Percentiles rank a stretch among this genome's conserved stretches.
Evolutionary conservation across 805 yeast species (phyloP).

Genomic region (Candida coquimbonensis): DNA sequence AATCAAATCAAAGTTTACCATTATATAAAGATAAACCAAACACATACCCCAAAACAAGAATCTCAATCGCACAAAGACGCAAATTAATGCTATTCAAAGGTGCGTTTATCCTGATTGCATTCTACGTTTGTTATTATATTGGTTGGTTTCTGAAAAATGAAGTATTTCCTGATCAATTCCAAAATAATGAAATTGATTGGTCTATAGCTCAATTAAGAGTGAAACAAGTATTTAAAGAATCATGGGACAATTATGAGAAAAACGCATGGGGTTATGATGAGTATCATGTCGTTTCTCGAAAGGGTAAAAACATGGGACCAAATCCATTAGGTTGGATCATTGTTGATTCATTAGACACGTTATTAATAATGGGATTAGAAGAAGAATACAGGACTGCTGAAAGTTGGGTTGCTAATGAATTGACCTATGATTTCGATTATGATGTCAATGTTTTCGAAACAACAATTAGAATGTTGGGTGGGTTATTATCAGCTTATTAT

Average conservation of each 20-base stretch:
- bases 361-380: constrained; percentile 59
- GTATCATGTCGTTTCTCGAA: constrained; percentile 58
- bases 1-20: constrained; percentile 28
- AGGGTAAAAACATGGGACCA: constrained; percentile 69
- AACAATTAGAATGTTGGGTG: constrained; percentile 93
- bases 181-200: constrained; percentile 31
- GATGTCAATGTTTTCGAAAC: constrained; percentile 85
- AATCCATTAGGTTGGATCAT: constrained; percentile 89
- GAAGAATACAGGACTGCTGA: constrained; percentile 59
- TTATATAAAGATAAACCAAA: constrained; percentile 47
- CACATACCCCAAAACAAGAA: background rate
- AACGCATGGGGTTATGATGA: constrained; percentile 85
- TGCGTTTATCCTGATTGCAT: constrained; percentile 30
- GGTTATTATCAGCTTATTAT: constrained; percentile 77
- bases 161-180: constrained; percentile 2
- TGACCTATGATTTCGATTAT: constrained; percentile 65
- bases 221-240: constrained; percentile 57
- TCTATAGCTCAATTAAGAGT: constrained; percentile 42
- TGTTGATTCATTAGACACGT: constrained; percentile 80
- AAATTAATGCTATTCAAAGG: constrained; percentile 37
- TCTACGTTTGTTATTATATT: constrained; percentile 34
- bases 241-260: constrained; percentile 70
- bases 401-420: constrained; percentile 65
- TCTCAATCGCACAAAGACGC: constrained; percentile 3
- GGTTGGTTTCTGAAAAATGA: constrained; percentile 20